phyloP scores from a whole-genome alignment of 192 early-diverging fungal genomes.

The Polychytrium aggregatum region DNA sequence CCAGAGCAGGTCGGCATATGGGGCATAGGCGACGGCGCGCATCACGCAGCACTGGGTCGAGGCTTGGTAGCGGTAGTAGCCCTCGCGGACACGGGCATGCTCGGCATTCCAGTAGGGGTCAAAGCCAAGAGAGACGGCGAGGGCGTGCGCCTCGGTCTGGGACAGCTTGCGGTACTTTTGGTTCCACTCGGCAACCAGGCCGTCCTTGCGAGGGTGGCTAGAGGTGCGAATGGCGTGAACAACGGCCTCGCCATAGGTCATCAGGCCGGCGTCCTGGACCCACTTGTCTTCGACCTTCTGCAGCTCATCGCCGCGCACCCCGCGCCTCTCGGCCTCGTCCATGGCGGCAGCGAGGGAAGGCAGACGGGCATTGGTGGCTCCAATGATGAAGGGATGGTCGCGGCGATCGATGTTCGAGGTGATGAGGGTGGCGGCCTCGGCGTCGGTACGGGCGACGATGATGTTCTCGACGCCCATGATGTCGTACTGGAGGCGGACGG shows the following conservation, averaged over 20 bases:
- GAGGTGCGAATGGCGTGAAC: constrained; percentile 58
- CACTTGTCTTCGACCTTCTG: constrained; percentile 77
- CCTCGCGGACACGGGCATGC: constrained; percentile 79
- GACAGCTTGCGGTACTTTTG: constrained; percentile 47
- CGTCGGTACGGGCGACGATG: constrained; percentile 88
- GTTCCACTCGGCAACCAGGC: constrained; percentile 38
- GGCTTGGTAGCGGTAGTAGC: constrained; percentile 94
- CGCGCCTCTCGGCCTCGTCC: constrained; percentile 65
- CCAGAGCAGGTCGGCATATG: constrained; percentile 86
- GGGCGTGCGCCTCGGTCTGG: constrained; percentile 68
- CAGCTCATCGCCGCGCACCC: constrained; percentile 60
- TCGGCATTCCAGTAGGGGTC: constrained; percentile 84
- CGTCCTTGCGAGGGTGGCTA: constrained; percentile 44
- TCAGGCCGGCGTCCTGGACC: constrained; percentile 66
- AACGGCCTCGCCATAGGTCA: constrained; percentile 72
- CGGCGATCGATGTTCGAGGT: constrained; percentile 92
- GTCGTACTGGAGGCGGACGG: constrained; percentile 91
- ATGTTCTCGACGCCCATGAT: constrained; percentile 96
- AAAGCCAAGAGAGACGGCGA: constrained; percentile 63
- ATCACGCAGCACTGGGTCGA: constrained; percentile 81
- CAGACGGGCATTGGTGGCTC: constrained; percentile 73
- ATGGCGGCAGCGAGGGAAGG: constrained; percentile 64
- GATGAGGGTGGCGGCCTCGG: constrained; percentile 93
- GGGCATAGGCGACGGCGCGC: constrained; percentile 71
- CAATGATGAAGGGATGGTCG: constrained; percentile 93